A percentile compares a stretch with the other conserved stretches of the same genome.
phyloP scores from a whole-genome alignment of 23 red algal genomes.

The Gracilaria domingensis region DNA sequence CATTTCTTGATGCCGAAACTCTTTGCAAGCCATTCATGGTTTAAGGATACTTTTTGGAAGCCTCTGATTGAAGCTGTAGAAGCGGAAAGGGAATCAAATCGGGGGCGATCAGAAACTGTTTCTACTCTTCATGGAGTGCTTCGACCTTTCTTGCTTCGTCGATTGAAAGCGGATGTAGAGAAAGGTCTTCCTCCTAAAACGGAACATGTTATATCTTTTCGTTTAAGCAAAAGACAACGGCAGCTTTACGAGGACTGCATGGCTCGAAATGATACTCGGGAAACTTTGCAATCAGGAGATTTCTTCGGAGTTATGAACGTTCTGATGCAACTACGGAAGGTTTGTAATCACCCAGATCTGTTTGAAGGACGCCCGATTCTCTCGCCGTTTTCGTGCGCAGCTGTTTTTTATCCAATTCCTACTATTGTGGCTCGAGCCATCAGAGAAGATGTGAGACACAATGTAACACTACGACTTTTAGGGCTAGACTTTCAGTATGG shows the following conservation, averaged over 20 bases:
- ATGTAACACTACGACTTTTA: slow-evolving; percentile 42
- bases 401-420: slow-evolving; percentile 73
- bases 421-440: slow-evolving; percentile 31
- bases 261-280: slow-evolving; percentile 71
- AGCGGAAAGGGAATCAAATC: background rate
- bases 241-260: slow-evolving; percentile 95
- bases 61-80: slow-evolving; percentile 66
- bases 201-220: slow-evolving; percentile 83
- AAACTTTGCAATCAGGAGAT: slow-evolving; percentile 77
- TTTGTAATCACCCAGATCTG: slow-evolving; percentile 98
- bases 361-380: slow-evolving; percentile 91
- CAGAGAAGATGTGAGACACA: background rate
- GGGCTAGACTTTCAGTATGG: slow-evolving; percentile 34
- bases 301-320: slow-evolving; percentile 93
- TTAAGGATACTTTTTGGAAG: slow-evolving; percentile 92
- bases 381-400: slow-evolving; percentile 46
- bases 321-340: slow-evolving; percentile 98
- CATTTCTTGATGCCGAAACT: slow-evolving; percentile 98
- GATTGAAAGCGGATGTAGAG: slow-evolving; percentile 96
- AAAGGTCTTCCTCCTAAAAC: slow-evolving; percentile 84
- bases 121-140: slow-evolving; percentile 84
- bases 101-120: slow-evolving; percentile 57
- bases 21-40: slow-evolving; percentile 89
- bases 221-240: slow-evolving; percentile 88
- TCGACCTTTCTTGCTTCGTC: slow-evolving; percentile 91